These are phyloP conservation scores for Candolleomyces efflorescens DNA, from an alignment of 768 basidiomycete genomes.

Conservation along the genomic window DNA sequence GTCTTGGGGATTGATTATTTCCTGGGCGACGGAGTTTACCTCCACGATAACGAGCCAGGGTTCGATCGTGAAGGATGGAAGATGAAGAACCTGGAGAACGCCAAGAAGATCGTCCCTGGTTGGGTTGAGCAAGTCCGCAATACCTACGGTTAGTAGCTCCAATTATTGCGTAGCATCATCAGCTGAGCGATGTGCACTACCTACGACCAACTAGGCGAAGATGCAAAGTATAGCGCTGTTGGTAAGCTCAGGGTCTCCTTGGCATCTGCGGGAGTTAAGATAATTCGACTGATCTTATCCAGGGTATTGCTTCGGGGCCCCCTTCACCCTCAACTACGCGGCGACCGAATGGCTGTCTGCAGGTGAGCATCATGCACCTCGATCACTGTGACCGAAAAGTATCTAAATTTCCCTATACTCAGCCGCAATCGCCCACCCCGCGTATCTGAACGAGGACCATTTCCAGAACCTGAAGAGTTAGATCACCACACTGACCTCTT, in stretches of 20 bases:
- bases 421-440: constrained; percentile 41
- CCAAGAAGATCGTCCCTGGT: constrained; percentile 30
- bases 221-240: constrained; percentile 17
- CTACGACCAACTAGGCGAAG: not conserved
- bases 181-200: not conserved
- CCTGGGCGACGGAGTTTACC: constrained; percentile 41
- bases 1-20: constrained; percentile 53
- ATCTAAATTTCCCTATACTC: too few relatives aligned
- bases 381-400: too few relatives aligned
- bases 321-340: constrained; percentile 38
- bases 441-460: constrained; percentile 29
- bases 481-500: constrained; percentile 9
- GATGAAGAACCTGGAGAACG: constrained; percentile 22
- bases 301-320: constrained; percentile 55
- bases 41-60: constrained; percentile 25
- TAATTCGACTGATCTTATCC: not conserved
- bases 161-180: not conserved
- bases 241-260: constrained; percentile 23
- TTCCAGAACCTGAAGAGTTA: constrained; percentile 35
- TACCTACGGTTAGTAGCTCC: constrained; percentile 30
- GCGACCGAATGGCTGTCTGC: constrained; percentile 36
- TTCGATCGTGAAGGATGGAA: constrained; percentile 33
- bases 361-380: constrained; percentile 23
- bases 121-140: constrained; percentile 44
- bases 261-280: not conserved